Evolutionary conservation across 2,329 filamentous ascomycete genomes (phyloP).

Genomic region (Fusarium sp.): DNA sequence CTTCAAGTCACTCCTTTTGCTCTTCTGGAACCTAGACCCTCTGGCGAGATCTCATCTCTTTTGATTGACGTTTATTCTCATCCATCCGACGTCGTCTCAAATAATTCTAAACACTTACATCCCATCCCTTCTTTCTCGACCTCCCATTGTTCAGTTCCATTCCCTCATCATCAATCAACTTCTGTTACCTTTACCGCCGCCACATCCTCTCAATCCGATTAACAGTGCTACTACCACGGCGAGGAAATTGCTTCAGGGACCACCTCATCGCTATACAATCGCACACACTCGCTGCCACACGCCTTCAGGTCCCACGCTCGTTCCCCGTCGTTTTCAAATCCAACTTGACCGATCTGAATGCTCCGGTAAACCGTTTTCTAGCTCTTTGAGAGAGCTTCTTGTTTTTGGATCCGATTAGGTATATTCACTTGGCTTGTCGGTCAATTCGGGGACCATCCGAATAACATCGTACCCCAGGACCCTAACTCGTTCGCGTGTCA

Average conservation of each 20-base stretch:
- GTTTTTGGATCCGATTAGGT: conserved; percentile 44
- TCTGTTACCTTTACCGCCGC: conserved; percentile 20
- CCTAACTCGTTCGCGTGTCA: conserved; percentile 35
- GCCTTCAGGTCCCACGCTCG: conserved; percentile 22
- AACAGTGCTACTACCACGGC: conserved; percentile 6
- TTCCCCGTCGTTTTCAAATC: conserved; percentile 25
- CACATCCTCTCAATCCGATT: conserved; percentile 14
- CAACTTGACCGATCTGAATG: conserved; percentile 51
- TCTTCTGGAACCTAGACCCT: conserved; percentile 45
- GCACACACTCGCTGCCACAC: conserved; percentile 25
- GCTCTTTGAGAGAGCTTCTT: conserved; percentile 55
- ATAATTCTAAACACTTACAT: conserved; percentile 38
- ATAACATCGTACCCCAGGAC: conserved; percentile 40
- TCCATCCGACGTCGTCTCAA: conserved; percentile 30
- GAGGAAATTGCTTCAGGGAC: conserved; percentile 3
- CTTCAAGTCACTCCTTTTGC: conserved; percentile 57
- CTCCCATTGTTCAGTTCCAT: conserved; percentile 27
- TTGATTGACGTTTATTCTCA: conserved; percentile 42
- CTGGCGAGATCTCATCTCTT: conserved; percentile 42
- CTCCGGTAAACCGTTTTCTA: conserved; percentile 49
- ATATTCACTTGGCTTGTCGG: conserved; percentile 39
- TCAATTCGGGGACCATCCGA: conserved; percentile 30
- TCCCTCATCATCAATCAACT: conserved; percentile 4
- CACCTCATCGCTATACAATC: conserved; percentile 19
- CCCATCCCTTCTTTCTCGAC: conserved; percentile 36